phyloP scores from a whole-genome alignment of 495 filamentous ascomycete genomes.

The Xanthoparmelia taractica region DNA sequence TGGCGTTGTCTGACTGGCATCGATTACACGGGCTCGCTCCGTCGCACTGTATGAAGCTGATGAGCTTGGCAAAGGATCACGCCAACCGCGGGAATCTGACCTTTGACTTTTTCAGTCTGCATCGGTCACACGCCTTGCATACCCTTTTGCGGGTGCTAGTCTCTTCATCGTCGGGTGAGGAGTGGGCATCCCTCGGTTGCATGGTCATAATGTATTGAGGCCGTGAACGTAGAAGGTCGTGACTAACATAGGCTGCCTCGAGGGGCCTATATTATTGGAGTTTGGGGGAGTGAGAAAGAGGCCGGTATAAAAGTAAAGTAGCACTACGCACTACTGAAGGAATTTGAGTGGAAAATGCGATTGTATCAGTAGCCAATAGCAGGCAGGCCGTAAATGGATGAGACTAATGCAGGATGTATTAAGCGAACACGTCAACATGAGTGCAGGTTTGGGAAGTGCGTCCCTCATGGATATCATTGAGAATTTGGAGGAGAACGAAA shows the following conservation, averaged over 20 bases:
- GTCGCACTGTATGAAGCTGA: conserved; percentile 46
- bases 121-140: conserved; percentile 58
- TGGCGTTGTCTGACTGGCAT: conserved; percentile 51
- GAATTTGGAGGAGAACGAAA: not conserved
- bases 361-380: not conserved
- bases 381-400: not conserved
- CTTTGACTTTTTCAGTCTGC: conserved; percentile 59
- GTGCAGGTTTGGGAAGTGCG: not conserved
- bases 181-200: not conserved
- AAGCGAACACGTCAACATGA: conserved; percentile 2
- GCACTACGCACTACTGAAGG: not conserved
- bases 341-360: not conserved
- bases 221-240: not conserved
- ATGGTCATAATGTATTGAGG: not conserved
- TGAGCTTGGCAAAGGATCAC: conserved; percentile 9
- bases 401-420: not conserved
- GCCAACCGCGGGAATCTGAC: conserved; percentile 31
- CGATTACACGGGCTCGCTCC: conserved; percentile 52
- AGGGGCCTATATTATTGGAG: no score
- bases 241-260: not conserved
- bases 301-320: not conserved
- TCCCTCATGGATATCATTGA: no score
- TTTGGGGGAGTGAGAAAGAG: not conserved
- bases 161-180: conserved; percentile 5
- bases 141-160: conserved; percentile 45